Evolutionary conservation across 2,329 filamentous ascomycete species (phyloP).

Genomic region (Exophiala viscosa): DNA sequence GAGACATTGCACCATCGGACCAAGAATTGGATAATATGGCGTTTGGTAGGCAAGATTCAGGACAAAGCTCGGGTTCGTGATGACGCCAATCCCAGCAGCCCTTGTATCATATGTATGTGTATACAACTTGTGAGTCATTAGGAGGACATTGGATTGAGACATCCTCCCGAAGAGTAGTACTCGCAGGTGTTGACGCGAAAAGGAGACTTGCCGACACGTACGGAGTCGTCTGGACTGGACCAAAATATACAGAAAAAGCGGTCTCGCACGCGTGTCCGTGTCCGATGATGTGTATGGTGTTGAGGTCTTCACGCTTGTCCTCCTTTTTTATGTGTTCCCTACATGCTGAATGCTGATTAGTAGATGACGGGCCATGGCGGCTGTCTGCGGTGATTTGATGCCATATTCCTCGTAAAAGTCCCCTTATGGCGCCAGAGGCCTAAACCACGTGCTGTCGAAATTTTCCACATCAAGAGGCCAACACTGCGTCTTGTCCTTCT

Average conservation of each 20-base stretch:
- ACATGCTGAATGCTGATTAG: neutral
- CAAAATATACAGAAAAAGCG: neutral
- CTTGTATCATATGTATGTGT: slow-evolving; percentile 10
- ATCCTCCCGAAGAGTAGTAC: too few relatives aligned
- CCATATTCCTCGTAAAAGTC: neutral
- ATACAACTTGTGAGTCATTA: slow-evolving; percentile 1
- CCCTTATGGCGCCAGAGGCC: neutral
- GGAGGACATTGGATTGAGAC: neutral
- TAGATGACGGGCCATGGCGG: neutral
- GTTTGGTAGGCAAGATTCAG: slow-evolving; percentile 17
- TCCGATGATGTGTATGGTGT: neutral
- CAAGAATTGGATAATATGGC: slow-evolving; percentile 20
- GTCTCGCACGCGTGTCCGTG: neutral
- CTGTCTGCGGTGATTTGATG: slow-evolving; percentile 1
- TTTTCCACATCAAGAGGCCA: neutral
- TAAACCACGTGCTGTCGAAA: slow-evolving; percentile 11
- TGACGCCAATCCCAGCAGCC: slow-evolving; percentile 1
- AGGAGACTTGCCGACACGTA: too few relatives aligned
- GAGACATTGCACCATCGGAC: slow-evolving; percentile 19
- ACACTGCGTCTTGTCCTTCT: neutral
- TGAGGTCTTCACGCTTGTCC: neutral
- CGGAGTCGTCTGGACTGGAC: neutral
- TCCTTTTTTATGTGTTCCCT: neutral
- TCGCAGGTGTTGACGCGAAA: too few relatives aligned
- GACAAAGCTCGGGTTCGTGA: slow-evolving; percentile 14